Base-by-base conservation (phyloP, 441 rosid species). In the Pelargonium australe region DNA sequence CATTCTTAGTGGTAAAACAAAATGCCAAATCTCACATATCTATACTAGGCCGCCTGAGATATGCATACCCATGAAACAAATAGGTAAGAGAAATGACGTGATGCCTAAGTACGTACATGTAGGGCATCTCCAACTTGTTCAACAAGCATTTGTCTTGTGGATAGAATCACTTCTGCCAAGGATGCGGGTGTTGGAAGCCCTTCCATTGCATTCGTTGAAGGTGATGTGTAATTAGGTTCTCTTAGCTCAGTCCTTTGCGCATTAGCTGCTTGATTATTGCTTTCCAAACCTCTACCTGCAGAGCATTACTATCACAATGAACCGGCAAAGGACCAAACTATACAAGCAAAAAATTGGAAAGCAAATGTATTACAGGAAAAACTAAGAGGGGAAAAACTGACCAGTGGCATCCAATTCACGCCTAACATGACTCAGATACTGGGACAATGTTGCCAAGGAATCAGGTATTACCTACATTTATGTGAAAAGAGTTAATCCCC, bases 111-210 rank as follows among this genome's bases (percentile, higher is more conserved):
- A 78, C 83, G 67, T 74, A 89, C 95, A 71, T 66, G 83, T 19
- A 87, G 75, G 80, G 80, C 75, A 73, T 85, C 90, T 67, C 82
- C 84, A 76, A 79, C 84, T 78, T 89, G 90, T 72, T 82, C 88
- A 63, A 64, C 69, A 63, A 87, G 87, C 67, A 89, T 70, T 68
- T 80, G 88, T 75, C 89, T 85, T 68, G 86, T 78, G 70, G 88
- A 83, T 58, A 55, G 70, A 75, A 89, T 67, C 71, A 85, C 81
- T 70, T 83, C 89, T 2, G 90, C 87, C 83, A 89, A 79, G 67
- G 85, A 82, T 82, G 83, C 88, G 49, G 89, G 90, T 13, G 92
- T 84, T 41, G 95, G 95, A 72, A 89, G 86, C 68, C 86, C 82
- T 72, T 81, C 86, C 65, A 67, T 76, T 31, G 45, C 72, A 49